Base-by-base conservation (phyloP, 2,329 filamentous ascomycete species). In the Diaporthe capsici region DNA sequence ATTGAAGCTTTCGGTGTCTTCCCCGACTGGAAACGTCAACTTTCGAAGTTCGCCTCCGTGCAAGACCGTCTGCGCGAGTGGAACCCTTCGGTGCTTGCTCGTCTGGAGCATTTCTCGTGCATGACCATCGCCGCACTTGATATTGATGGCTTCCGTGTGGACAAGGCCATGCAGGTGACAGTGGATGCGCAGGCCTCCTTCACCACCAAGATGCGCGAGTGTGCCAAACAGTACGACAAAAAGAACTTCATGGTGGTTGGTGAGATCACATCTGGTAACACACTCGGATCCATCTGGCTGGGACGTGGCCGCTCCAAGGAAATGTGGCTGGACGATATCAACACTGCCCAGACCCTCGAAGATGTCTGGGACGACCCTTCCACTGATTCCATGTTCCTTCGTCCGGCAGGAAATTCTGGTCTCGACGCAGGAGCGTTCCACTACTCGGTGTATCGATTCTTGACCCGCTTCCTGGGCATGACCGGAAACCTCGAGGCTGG, bases 61-160 rank as follows among this genome's bases (percentile, higher is more conserved):
- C 91, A 93, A 81, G 91, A 93, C 81, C 90, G 91, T 80, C 84
- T 93, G 12, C 87, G 91, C 72, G 91, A 92, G 80, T 93, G 91
- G 91, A 80, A 87, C 47, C 88, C 90, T 1, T 87, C 87, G 28
- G 91, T 92, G 0, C 84, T 88, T 51, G 85, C 88, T 65, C 90
- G 89, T 78, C 83, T 93, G 72, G 87, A 89, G 76, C 86, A 88
- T 58, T 91, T 92, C 79, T 91, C 90, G 2, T 93, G 91, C 82
- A 89, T 92, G 82, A 86, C 90, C 57, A 91, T 93, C 75, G 83
- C 85, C 28, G 89, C 88, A 76, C 85, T 93, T 28, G 91, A 93
- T 79, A 90, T 93, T 73, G 91, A 93, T 79, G 91, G 91, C 0
- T 92, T 91, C 79, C 88, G 91, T 63, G 91, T 91, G 82, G 91